Evolutionary conservation across 1,284 basidiomycete genomes (phyloP).

Genomic region (Fomes fomentarius): DNA sequence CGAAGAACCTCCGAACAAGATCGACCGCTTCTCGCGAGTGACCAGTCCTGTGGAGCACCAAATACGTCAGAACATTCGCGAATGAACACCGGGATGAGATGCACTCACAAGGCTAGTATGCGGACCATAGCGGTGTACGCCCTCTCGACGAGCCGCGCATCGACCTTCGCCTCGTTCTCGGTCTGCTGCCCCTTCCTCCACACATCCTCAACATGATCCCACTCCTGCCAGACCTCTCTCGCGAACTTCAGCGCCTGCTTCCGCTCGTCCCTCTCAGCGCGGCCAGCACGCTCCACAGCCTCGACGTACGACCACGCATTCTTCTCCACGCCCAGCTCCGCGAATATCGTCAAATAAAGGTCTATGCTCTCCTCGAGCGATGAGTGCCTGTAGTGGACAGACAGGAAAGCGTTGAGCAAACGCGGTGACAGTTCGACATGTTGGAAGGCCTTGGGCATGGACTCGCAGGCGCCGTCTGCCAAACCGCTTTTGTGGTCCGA

Average conservation of each 20-base stretch:
- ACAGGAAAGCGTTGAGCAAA: conserved; percentile 83
- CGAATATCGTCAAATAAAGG: conserved; percentile 53
- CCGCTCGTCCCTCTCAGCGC: conserved; percentile 51
- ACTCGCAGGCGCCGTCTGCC: conserved; percentile 10
- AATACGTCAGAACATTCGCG: background rate
- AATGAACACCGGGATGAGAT: too few species aligned
- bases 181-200: conserved; percentile 21
- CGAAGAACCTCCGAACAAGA: conserved; percentile 57
- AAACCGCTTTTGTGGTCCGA: conserved; percentile 1
- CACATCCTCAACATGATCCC: conserved; percentile 48
- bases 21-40: conserved; percentile 54
- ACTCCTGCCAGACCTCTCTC: conserved; percentile 60
- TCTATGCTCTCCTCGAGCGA: conserved; percentile 51
- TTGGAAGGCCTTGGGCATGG: conserved; percentile 47
- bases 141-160: conserved; percentile 62
- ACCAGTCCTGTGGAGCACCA: conserved; percentile 43
- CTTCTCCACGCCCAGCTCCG: conserved; percentile 43
- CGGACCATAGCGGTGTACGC: conserved; percentile 68
- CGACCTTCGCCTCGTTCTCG: conserved; percentile 29
- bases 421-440: conserved; percentile 62
- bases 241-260: conserved; percentile 50
- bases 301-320: conserved; percentile 65
- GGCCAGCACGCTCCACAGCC: conserved; percentile 69
- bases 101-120: conserved; percentile 59
- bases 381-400: conserved; percentile 72